Percentiles rank a stretch among this genome's conserved stretches.
Evolutionary conservation across 179 eudicot species (phyloP).

Genomic region (Amaranthus tricolor): DNA sequence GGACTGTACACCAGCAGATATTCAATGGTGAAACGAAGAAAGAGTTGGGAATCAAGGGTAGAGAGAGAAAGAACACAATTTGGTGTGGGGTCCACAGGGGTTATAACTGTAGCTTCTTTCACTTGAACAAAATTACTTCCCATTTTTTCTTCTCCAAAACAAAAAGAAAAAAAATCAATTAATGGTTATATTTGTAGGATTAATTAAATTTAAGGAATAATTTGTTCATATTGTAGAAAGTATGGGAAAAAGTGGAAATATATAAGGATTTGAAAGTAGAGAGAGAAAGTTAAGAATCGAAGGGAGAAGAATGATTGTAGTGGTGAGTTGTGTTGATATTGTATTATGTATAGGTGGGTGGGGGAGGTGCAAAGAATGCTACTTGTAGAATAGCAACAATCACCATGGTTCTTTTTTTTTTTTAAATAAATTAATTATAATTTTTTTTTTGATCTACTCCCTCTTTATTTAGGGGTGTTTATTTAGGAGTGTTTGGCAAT

Average conservation of each 20-base stretch:
- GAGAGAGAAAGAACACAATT: slow-evolving; percentile 52
- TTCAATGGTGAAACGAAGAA: slow-evolving; percentile 68
- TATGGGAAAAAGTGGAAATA: slow-evolving; percentile 21
- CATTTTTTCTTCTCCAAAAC: not conserved
- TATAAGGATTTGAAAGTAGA: slow-evolving; percentile 2
- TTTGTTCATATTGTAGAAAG: not conserved
- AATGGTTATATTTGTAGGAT: not conserved
- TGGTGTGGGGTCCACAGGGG: slow-evolving; percentile 58
- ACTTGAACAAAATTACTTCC: slow-evolving; percentile 35
- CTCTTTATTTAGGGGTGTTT: no score
- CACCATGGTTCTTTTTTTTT: not conserved
- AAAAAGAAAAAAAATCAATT: not conserved
- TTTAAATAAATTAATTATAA: no score
- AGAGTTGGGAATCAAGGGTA: slow-evolving; percentile 73
- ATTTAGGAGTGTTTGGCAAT: no score
- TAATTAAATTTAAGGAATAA: not conserved
- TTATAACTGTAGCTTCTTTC: slow-evolving; percentile 41
- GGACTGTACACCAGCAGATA: slow-evolving; percentile 55
- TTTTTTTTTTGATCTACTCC: no score
- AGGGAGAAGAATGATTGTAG: not conserved
- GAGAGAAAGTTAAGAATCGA: not conserved
- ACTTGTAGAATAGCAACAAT: not conserved
- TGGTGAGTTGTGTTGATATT: slow-evolving; percentile 22
- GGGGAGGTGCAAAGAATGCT: slow-evolving; percentile 1
- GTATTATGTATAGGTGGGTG: not conserved